phyloP scores from a whole-genome alignment of 768 basidiomycete species.

The Lentinula guzmanii region DNA sequence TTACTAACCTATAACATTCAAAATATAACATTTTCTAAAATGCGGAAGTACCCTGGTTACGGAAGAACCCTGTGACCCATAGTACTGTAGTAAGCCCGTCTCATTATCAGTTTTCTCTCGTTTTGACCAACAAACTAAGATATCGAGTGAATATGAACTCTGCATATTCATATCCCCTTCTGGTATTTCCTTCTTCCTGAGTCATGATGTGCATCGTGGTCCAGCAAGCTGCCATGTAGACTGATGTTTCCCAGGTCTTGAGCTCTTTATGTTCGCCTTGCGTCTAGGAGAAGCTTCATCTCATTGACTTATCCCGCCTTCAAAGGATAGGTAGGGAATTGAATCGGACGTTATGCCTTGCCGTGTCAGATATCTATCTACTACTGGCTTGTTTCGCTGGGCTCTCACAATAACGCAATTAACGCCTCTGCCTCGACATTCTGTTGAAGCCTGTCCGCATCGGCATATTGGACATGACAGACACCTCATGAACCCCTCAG shows the following conservation, averaged over 20 bases:
- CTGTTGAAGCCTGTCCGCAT: too few species aligned
- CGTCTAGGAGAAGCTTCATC: not conserved
- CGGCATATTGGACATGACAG: too few species aligned
- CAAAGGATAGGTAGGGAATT: not conserved
- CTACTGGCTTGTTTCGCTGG: not conserved
- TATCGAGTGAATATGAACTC: not conserved
- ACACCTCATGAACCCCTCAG: too few species aligned
- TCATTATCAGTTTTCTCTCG: not conserved
- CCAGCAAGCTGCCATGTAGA: not conserved
- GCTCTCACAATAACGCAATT: too few species aligned
- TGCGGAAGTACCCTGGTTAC: too few species aligned
- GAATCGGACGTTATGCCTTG: not conserved
- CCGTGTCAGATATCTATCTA: not conserved
- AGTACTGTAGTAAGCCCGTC: not conserved
- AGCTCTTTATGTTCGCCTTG: not conserved
- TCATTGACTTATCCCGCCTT: not conserved
- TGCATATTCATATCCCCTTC: slow-evolving; percentile 1
- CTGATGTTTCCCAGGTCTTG: not conserved
- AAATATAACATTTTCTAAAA: too few species aligned
- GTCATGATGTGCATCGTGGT: slow-evolving; percentile 1
- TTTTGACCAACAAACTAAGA: not conserved
- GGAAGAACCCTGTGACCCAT: too few species aligned
- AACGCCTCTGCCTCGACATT: too few species aligned
- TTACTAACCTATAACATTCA: too few species aligned
- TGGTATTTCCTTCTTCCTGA: not conserved